Evolutionary conservation across 2,329 filamentous ascomycete genomes (phyloP), one percentile per base, ranked within the genome.

Genomic region (Fulvia fulva): DNA sequence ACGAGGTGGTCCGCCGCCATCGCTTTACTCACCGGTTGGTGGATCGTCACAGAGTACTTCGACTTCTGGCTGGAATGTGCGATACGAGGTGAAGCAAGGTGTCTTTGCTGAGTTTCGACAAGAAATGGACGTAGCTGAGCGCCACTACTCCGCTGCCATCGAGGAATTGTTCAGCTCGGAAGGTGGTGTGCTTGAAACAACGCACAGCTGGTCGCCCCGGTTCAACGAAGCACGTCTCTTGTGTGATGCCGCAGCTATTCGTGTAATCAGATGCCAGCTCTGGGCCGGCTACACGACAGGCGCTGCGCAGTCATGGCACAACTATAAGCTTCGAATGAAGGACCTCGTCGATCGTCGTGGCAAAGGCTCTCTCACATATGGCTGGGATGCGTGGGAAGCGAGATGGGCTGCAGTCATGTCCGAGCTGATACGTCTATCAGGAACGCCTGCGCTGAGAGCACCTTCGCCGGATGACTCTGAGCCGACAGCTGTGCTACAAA

Each of bases 211-310:
- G 92, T 92, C 86, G 65, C 86, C 90, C 16, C 83, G 91, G 59
- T 99, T 93, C 83, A 90, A 96, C 70, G 91, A 97, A 73, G 91
- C 90, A n/a, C 85, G 94, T n/a, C 76, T 94, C 28, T 74, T 97
- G 37, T 88, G 90, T 2, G 94, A 99, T 72, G 76, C 88, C 11
- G 83, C 95, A 63, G 86, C 90, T 0, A 83, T 97, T 53, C 87
- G 93, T 51, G 86, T 88, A 54, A 79, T 97, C 19, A 86, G 93
- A 37, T 94, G 92, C 70, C 80, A 95, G 53, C 75, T 97, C 5
- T 93, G 90, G 87, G 85, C 84, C 60, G 86, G 85, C 19, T 86
- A 91, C 64, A 87, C 88, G n/a, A 91, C 89, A 28, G 80, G 86
- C 44, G 92, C 92, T 2, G 88, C 90, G 6, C 85, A 89, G 56